These are phyloP conservation scores for Schizosaccharomyces octosporus DNA, from an alignment of 805 yeast species.

Conservation along the genomic window DNA sequence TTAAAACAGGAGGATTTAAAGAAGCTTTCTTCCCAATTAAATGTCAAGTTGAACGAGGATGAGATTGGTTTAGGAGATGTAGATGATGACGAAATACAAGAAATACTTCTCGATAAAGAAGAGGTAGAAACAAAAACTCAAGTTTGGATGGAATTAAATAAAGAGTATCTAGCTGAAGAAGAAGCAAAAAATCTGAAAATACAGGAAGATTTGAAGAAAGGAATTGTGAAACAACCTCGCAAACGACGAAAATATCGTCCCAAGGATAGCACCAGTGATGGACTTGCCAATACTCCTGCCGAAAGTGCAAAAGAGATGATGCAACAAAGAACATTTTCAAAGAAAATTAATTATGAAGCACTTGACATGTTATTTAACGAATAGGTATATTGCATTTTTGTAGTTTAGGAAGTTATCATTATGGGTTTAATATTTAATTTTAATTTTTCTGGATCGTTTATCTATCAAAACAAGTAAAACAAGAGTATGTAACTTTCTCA, in stretches of 20 bases:
- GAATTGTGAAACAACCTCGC: constrained; percentile 31
- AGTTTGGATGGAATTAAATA: constrained; percentile 75
- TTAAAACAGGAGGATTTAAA: background rate
- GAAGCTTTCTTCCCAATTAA: background rate
- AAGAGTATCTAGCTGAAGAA: constrained; percentile 63
- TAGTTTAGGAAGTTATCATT: background rate
- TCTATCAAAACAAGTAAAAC: no score
- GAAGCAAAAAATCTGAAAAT: constrained; percentile 60
- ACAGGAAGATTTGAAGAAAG: constrained; percentile 72
- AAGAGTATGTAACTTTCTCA: no score
- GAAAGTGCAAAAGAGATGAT: constrained; percentile 61
- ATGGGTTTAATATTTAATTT: background rate
- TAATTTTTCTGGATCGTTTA: background rate
- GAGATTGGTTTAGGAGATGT: constrained; percentile 32
- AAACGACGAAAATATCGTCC: constrained; percentile 15
- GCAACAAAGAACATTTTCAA: constrained; percentile 51
- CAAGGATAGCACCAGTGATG: constrained; percentile 13
- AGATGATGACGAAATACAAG: constrained; percentile 58
- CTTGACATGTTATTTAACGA: constrained; percentile 21
- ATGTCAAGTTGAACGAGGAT: constrained; percentile 3
- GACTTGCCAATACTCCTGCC: constrained; percentile 31
- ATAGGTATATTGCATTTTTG: background rate
- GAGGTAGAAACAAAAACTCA: constrained; percentile 54
- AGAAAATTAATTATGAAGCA: constrained; percentile 73
- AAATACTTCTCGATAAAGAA: constrained; percentile 30